Evolutionary conservation across 2,329 filamentous ascomycete species (phyloP), one percentile per base, ranked within the genome.

Genomic region (Pseudogymnoascus sp.): DNA sequence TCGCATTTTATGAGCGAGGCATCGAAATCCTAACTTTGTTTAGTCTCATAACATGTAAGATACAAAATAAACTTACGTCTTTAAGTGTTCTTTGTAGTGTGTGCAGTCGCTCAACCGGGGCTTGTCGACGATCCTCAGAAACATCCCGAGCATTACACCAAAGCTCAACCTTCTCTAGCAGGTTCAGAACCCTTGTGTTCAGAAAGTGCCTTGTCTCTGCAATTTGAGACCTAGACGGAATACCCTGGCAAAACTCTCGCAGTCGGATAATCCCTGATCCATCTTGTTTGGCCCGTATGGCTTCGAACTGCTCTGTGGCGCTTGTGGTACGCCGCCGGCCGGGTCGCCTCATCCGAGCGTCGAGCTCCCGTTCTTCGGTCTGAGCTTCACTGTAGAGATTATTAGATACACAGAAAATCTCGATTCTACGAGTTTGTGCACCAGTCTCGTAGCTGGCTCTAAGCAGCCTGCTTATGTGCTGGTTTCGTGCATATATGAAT

Each of bases 121-220:
- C 61, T 14, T 43, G 37, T 43, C 37, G 22, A n/a, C 35, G 37
- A 58, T 41, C 14, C 11, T 57, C 11, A 22, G 33, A 50, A 50
- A 25, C 5, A 33, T 60, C 57, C 25, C 41, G 61, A 1, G 63
- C 61, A 57, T 61, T 63, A n/a, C 62, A 62, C 61, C 59, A 64
- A 38, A 64, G 20, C n/a, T 60, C 57, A 47, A 39, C 59, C 39
- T 63, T 59, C 25, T 64, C 41, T 50, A 64, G 14, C 12, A 64
- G 41, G 20, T 53, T 43, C 3, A 64, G 30, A 4, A 64, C 12
- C 38, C 53, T 18, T 20, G 59, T 61, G n/a, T 63, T 30, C 3
- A 64, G 57, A 57, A 61, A 63, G 43, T 64, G 63, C 60, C 60
- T 64, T 5, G 61, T 64, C 57, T 64, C 63, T 33, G 38, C 43